Conservation (phyloP, 495 filamentous ascomycete genomes). For the Polyplosphaeria fusca region DNA sequence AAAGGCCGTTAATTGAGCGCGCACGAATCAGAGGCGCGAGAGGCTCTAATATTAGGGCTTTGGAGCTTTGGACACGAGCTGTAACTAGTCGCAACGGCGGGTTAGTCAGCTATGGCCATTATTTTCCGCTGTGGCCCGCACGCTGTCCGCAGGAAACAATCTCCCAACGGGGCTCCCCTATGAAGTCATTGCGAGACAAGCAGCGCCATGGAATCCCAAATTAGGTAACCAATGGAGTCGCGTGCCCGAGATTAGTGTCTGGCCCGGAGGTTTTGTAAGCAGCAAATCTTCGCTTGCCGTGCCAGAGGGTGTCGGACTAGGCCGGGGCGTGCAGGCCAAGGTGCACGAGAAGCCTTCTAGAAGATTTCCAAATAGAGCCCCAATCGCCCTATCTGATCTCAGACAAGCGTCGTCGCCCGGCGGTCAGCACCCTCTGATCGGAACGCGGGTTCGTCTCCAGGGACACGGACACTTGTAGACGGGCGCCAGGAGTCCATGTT, state of each 20-base stretch:
- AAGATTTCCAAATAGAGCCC: slow-evolving; percentile 11
- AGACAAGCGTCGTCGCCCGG: slow-evolving; percentile 14
- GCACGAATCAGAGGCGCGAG: slow-evolving; percentile 16
- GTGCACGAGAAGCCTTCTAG: slow-evolving; percentile 10
- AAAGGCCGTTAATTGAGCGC: slow-evolving; percentile 1
- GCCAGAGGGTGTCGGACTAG: slow-evolving; percentile 14
- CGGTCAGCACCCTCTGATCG: slow-evolving; percentile 15
- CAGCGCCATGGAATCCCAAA: slow-evolving; percentile 11
- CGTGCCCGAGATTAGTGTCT: not conserved
- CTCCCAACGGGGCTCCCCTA: slow-evolving; percentile 3
- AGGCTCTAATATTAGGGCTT: slow-evolving; percentile 26
- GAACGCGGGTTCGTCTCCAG: slow-evolving; percentile 3
- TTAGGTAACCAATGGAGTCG: slow-evolving; percentile 13
- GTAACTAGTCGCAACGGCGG: not conserved
- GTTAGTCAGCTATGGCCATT: slow-evolving; percentile 27
- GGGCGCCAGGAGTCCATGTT: not conserved
- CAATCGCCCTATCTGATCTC: slow-evolving; percentile 17
- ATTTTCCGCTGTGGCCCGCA: slow-evolving; percentile 14
- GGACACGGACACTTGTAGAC: slow-evolving; percentile 12
- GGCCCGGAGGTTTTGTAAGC: slow-evolving; percentile 26
- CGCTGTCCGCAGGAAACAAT: slow-evolving; percentile 4
- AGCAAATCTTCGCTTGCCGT: slow-evolving; percentile 11
- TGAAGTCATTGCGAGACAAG: slow-evolving; percentile 21
- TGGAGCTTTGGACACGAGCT: slow-evolving; percentile 15
- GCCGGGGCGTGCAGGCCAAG: slow-evolving; percentile 3